Percentiles rank a stretch among this genome's conserved stretches.
Conservation (phyloP, 306 rosid genomes). For the Cajanus cajan region DNA sequence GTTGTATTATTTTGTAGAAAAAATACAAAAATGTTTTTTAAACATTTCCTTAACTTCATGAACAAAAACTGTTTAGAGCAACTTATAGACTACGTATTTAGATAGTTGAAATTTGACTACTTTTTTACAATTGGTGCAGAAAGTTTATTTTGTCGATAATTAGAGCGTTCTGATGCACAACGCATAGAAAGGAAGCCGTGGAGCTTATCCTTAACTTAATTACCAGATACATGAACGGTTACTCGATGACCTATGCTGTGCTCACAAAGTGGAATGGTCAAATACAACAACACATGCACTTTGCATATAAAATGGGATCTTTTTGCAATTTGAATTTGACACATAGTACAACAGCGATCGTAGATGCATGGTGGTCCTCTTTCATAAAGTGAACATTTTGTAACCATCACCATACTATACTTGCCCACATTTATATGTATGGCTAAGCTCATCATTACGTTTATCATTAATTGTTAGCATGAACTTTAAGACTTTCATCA, state of each 20-base stretch:
- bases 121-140: not conserved
- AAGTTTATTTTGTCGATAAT: not conserved
- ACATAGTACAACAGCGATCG: slow-evolving; percentile 23
- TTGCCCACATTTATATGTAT: not conserved
- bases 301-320: slow-evolving; percentile 19
- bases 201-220: not conserved
- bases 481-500: slow-evolving; percentile 21
- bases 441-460: slow-evolving; percentile 18
- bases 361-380: slow-evolving; percentile 25
- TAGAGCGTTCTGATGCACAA: not conserved
- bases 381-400: not conserved
- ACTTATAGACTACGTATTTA: not conserved
- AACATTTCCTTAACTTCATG: not conserved
- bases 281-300: slow-evolving; percentile 30
- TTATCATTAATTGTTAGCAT: not conserved
- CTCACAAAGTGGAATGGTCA: slow-evolving; percentile 14
- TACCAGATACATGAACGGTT: not conserved
- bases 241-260: not conserved
- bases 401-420: slow-evolving; percentile 14
- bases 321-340: slow-evolving; percentile 11
- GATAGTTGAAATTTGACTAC: not conserved
- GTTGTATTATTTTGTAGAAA: not conserved
- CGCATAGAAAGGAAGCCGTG: not conserved
- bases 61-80: not conserved
- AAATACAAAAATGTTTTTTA: not conserved